Evolutionary conservation across 768 basidiomycete species (phyloP), one percentile per base, ranked within the genome.

Genomic region (Mycena haematopus): DNA sequence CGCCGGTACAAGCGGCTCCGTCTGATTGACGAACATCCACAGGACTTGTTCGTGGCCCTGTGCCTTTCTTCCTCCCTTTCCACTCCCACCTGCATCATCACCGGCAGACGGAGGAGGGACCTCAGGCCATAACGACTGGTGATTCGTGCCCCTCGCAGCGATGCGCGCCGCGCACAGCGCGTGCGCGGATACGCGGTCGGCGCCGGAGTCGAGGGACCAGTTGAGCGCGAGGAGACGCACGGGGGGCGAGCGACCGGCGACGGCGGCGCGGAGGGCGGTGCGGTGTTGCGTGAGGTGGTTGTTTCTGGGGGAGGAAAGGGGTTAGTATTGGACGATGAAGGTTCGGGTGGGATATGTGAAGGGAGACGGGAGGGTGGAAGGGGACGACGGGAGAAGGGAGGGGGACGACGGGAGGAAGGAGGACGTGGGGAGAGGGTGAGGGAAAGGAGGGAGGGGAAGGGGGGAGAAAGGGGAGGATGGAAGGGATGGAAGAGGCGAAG

Each of bases 231-330:
- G 79, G 17, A 95, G 81, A 2, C 90, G 89, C 14, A 90, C 86
- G 13, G 86, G 86, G 5, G 86, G 82, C 44, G 67, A 59, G 6
- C 77, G 71, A 24, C 73, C 72, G 9, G 76, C 67, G 46, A 82
- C 78, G 9, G 86, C 83, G 1, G 86, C 81, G 19, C 86, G 85
- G 1, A 99, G 82, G 3, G 83, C 82, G 31, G 78, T 62, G n/a
- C 95, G 91, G 71, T 98, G 95, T 74, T 90, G 86, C 17, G 71
- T 77, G 2, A 91, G 81, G 70, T 99, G 96, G 73, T 98, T 99
- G 75, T 99, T 99, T 67, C 95, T 80, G 40, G 17, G 15, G 0
- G 47, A 29, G 31, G 35, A 14, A n/a, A 38, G 7, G n/a, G 33
- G 11, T 52, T 21, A 50, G 49, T 25, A 50, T 17, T 1, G 29